Evolutionary conservation across 1,284 basidiomycete species (phyloP).

Genomic region (Microbotryum violaceum): DNA sequence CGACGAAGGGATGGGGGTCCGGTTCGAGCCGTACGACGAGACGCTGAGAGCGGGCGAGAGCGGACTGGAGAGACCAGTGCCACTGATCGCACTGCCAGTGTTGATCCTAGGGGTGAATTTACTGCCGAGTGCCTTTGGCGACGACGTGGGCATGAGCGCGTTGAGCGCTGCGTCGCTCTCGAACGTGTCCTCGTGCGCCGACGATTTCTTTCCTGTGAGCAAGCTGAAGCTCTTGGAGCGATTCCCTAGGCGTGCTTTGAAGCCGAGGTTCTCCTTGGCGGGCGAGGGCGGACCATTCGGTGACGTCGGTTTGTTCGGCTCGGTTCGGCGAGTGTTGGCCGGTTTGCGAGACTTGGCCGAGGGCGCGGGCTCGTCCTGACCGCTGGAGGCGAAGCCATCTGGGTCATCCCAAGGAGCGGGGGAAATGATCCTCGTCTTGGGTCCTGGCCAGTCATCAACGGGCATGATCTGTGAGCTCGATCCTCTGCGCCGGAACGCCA

Average conservation of each 20-base stretch:
- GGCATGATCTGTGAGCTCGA: too few relatives aligned
- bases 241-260: not conserved
- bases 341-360: too few relatives aligned
- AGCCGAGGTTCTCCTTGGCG: slow-evolving; percentile 7
- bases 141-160: slow-evolving; percentile 5
- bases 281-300: not conserved
- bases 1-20: too few relatives aligned
- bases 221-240: slow-evolving; percentile 18
- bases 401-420: slow-evolving; percentile 25
- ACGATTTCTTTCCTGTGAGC: slow-evolving; percentile 1
- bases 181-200: not conserved
- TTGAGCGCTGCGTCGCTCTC: slow-evolving; percentile 13
- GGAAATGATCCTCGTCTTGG: slow-evolving; percentile 23
- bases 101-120: too few relatives aligned
- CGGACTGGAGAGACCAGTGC: not conserved
- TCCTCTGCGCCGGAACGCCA: not conserved
- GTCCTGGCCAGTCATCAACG: slow-evolving; percentile 5
- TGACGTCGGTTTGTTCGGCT: not conserved
- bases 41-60: slow-evolving; percentile 15
- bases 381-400: not conserved
- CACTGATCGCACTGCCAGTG: too few relatives aligned
- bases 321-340: not conserved
- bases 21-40: too few relatives aligned
- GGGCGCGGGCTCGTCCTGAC: not conserved
- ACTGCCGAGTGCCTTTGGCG: too few relatives aligned